phyloP scores from a whole-genome alignment of 768 basidiomycete genomes.

The Pleurotus ostreatus region DNA sequence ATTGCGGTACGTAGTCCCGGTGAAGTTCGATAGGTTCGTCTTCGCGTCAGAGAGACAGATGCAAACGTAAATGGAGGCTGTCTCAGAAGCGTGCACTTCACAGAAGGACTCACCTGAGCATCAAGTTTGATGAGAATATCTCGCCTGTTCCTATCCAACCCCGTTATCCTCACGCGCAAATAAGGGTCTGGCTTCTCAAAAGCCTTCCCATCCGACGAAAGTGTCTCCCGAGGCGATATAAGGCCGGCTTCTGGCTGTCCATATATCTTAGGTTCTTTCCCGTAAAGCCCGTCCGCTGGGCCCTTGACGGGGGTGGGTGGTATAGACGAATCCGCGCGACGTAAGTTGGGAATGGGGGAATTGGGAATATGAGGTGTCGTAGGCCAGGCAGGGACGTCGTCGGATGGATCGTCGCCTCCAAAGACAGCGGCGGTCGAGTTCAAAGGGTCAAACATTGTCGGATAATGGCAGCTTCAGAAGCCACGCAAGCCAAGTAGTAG shows the following conservation, averaged over 20 bases:
- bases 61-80: background rate
- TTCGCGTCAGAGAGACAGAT: slow-evolving; percentile 25
- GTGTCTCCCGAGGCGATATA: slow-evolving; percentile 67
- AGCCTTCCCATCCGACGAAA: slow-evolving; percentile 62
- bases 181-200: slow-evolving; percentile 81
- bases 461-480: background rate
- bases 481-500: no score
- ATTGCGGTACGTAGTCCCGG: slow-evolving; percentile 84
- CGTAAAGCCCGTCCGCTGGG: slow-evolving; percentile 57
- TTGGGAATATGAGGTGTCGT: slow-evolving; percentile 73
- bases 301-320: slow-evolving; percentile 49
- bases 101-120: slow-evolving; percentile 65
- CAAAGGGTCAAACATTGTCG: slow-evolving; percentile 70
- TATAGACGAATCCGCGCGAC: slow-evolving; percentile 52
- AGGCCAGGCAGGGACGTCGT: slow-evolving; percentile 67
- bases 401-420: slow-evolving; percentile 37
- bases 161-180: slow-evolving; percentile 84
- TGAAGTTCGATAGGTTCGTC: slow-evolving; percentile 94
- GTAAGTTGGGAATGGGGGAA: slow-evolving; percentile 69
- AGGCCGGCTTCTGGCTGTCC: slow-evolving; percentile 83
- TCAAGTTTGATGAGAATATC: slow-evolving; percentile 94
- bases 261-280: slow-evolving; percentile 82
- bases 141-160: slow-evolving; percentile 89
- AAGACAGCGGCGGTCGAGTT: slow-evolving; percentile 50
- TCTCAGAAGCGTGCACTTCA: background rate